These are phyloP conservation scores for Mycocentrospora acerina DNA, from an alignment of 2,329 filamentous ascomycete genomes.

Conservation along the genomic window DNA sequence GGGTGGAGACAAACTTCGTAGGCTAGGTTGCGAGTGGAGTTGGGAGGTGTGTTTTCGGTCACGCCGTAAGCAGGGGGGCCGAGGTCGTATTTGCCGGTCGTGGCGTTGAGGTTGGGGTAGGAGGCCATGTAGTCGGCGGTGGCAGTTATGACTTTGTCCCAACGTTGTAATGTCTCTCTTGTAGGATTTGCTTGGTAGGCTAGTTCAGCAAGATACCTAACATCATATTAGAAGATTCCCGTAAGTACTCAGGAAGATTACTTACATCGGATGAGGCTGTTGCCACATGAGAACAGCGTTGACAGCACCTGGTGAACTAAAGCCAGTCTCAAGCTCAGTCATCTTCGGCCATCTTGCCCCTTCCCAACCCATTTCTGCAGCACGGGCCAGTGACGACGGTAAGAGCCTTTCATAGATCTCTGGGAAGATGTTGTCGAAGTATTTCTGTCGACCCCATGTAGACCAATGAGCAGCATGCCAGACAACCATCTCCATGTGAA, in stretches of 20 bases:
- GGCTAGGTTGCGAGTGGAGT: constrained; percentile 56
- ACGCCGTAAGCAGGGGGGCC: constrained; percentile 53
- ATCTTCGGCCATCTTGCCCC: constrained; percentile 55
- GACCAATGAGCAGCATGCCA: constrained; percentile 56
- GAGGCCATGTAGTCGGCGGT: constrained; percentile 61
- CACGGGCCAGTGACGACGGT: constrained; percentile 33
- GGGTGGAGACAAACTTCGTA: constrained; percentile 48
- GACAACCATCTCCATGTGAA: constrained; percentile 56
- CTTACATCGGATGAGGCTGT: constrained; percentile 55
- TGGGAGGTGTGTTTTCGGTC: constrained; percentile 60
- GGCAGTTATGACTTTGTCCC: constrained; percentile 55
- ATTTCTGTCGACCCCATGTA: constrained; percentile 49
- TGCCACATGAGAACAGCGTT: constrained; percentile 64
- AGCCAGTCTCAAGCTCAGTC: constrained; percentile 54
- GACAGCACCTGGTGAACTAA: constrained; percentile 59
- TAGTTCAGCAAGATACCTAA: constrained; percentile 55
- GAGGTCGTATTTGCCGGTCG: constrained; percentile 54
- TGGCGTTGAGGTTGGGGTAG: constrained; percentile 55
- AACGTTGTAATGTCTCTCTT: constrained; percentile 48
- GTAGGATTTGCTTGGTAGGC: constrained; percentile 52
- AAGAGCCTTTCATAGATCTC: constrained; percentile 52
- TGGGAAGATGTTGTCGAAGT: constrained; percentile 47
- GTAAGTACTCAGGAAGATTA: no score
- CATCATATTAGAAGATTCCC: no score
- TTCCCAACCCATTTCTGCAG: constrained; percentile 39